Evolutionary conservation across 2,329 filamentous ascomycete genomes (phyloP), one percentile per base, ranked within the genome.

Genomic region (Rutstroemia sp.): DNA sequence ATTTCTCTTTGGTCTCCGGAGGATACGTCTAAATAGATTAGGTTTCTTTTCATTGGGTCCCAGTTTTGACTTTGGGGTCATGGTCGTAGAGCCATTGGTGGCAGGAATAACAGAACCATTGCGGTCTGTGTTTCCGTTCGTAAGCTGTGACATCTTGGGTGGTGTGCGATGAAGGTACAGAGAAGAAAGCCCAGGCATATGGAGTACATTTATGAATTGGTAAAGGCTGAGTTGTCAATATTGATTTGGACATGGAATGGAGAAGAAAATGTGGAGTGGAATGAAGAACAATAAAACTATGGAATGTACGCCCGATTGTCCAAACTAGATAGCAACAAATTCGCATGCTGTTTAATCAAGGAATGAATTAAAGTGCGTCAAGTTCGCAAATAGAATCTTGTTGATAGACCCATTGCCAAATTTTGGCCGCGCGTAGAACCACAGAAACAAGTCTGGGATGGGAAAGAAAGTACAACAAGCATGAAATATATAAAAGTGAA

Each of bases 191-290:
- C 19, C 16, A 44, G 23, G 9, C 39, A 12, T 12, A 42, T 23
- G 19, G 37, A 18, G n/a, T 39, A 14, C 10, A 44, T 50, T 30
- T 49, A 55, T 42, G n/a, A 25, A 34, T 38, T 9, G 7, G 2
- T 10, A 23, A 25, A 30, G 2, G n/a, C 41, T 14, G n/a, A n/a
- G 2, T 18, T 41, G 25, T 55, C 37, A 55, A 50, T 55, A 42
- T 50, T 55, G 25, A n/a, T 49, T 42, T 50, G 6, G 8, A 12
- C 2, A 34, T 49, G 34, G 45, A 49, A 55, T 50, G 45, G 12
- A 5, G 21, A 23, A 18, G 23, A 18, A 55, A 50, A 55, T 50
- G 52, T 42, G 37, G 52, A 42, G 37, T 50, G 52, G 45, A 49
- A 55, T 49, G 52, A 44, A 41, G 52, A 44, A 41, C 45, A 21